Evolutionary conservation across 495 filamentous ascomycete species (phyloP), one percentile per base, ranked within the genome.

Genomic region (Penicillium malachiteum): DNA sequence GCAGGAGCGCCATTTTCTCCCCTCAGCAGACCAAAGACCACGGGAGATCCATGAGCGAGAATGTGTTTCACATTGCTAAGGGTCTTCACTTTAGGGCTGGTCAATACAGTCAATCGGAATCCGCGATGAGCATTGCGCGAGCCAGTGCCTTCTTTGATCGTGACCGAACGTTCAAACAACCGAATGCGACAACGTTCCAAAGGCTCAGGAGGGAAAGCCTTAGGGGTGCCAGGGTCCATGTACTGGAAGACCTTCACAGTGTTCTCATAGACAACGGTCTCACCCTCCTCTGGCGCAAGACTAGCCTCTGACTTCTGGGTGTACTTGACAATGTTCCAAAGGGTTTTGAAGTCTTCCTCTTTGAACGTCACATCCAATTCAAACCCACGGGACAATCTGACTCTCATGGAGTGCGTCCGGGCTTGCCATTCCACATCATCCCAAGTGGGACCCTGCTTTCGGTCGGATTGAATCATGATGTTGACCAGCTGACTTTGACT

Each of bases 291-390:
- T 0, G 81, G 81, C 12, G 83, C 81, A n/a, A 92, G 75, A 51
- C 78, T 87, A 11, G 78, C 75, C 58, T 91, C 85, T 0, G 91
- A 83, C 60, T 87, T 88, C 33, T 79, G 81, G 18, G 87, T 88
- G 58, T 92, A 90, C 48, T 94, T 89, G 54, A 87, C 87, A 62
- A 94, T 89, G 56, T 84, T 85, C 83, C 87, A 91, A 12, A 96
- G 66, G 18, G 78, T 84, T 54, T 83, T 84, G 73, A 87, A 93
- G 60, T 92, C 88, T 9, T 80, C 76, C 63, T 91, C 88, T 11
- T 75, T 74, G 71, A 88, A 89, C 52, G 84, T 79, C 7, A 95
- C 69, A 43, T 81, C 78, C 32, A 93, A 64, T 40, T 84, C 72
- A 58, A 91, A 88, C 1, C 87, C 85, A 41, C 86, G 81, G 3